Conservation (phyloP, 768 basidiomycete species). For the Tricholoma bakamatsutake region DNA sequence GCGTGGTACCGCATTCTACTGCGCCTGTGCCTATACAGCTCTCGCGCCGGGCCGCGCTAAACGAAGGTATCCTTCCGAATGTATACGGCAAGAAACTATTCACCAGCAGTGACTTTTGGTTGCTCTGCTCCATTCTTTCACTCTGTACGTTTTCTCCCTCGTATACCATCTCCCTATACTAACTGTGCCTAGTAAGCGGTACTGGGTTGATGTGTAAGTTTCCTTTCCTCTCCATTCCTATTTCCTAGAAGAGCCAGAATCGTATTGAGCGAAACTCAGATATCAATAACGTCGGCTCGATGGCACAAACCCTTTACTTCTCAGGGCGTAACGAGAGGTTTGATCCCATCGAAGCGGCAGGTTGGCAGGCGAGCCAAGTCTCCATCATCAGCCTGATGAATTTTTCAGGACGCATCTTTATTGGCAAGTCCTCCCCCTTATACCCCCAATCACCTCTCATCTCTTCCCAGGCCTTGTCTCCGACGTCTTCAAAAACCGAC, state of each 20-base stretch:
- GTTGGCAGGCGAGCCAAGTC: conserved; percentile 82
- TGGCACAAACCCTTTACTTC: conserved; percentile 51
- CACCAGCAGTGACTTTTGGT: conserved; percentile 20
- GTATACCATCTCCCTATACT: too few relatives aligned
- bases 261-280: conserved; percentile 29
- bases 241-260: background rate
- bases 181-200: conserved; percentile 47
- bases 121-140: conserved; percentile 41
- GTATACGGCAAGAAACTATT: conserved; percentile 18
- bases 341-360: conserved; percentile 57
- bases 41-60: conserved; percentile 12
- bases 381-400: conserved; percentile 79
- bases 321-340: conserved; percentile 31
- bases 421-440: conserved; percentile 42
- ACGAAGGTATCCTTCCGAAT: conserved; percentile 15
- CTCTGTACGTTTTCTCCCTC: conserved; percentile 38
- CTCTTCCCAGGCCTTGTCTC: conserved; percentile 54
- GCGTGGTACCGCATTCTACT: background rate
- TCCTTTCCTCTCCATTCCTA: conserved; percentile 4
- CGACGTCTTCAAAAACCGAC: conserved; percentile 54
- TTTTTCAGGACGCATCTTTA: conserved; percentile 69
- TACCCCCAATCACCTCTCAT: background rate
- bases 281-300: conserved; percentile 77
- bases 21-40: conserved; percentile 2
- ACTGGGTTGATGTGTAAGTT: conserved; percentile 70